Base-by-base conservation (phyloP, 2,329 filamentous ascomycete species). In the Penicillium decumbens region DNA sequence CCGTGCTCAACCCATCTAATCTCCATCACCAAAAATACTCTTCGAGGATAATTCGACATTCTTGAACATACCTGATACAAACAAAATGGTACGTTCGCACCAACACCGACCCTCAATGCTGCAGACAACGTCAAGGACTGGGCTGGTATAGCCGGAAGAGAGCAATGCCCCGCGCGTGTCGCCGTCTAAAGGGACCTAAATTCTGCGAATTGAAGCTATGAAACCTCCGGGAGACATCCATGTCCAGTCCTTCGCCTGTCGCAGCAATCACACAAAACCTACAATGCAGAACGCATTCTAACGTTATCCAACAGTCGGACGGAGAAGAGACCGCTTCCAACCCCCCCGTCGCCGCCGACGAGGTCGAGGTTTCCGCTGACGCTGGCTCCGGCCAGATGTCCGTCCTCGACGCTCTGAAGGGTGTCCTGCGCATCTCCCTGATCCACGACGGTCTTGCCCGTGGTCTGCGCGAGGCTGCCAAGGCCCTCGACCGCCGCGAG, bases 361-460 rank as follows among this genome's bases (percentile, higher is more conserved):
- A 96, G 82, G 91, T 97, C 77, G 92, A 97, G 80, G 90, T 96
- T 75, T 87, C 87, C 73, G 90, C 88, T 77, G 91, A 95, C 80
- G 87, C 86, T 74, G 76, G 84, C 75, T 80, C 80, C 71, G 72
- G 74, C 61, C 68, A 89, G 82, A 97, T 98, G 91, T 91, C 88
- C 74, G 91, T 97, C 70, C 85, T 96, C 67, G 93, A 98, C 72
- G 93, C 93, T 67, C 88, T 98, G 71, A 98, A 98, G 85, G 93
- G 93, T 75, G 93, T 96, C 63, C 84, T 98, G 74, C 95, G 95
- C 83, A 88, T 97, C 74, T 87, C 93, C 61, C 88, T 98, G 69
- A 96, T 97, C 87, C 92, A 98, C 87, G 93, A 98, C 75, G 93
- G 93, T 75, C 91, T 98, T 68, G 93, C 93, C 74, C 91, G 93